Base-by-base conservation (phyloP, 2,329 filamentous ascomycete genomes). In the Setomelanomma holmii region DNA sequence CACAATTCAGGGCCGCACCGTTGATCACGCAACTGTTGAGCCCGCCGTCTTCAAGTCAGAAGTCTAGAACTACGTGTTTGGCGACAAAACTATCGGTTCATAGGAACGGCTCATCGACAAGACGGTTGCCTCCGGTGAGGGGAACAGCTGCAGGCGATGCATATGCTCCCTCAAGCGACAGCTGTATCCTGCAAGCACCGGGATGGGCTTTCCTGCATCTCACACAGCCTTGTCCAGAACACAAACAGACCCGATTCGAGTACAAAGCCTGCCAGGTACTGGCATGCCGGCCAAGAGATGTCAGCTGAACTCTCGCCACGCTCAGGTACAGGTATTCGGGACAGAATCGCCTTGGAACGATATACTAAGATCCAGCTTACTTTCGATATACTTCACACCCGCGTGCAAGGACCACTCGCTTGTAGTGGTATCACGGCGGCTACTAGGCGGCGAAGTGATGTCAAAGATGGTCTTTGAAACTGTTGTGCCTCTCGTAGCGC, bases 141-240 rank as follows among this genome's bases (percentile, higher is more conserved):
- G 40, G 33, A 40, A 30, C 14, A n/a, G 21, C 24, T 45, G 41
- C 35, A 35, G 14, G 22, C 21, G 40, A 7, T 38, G 42, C 33
- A 21, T 45, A n/a, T 24, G 6, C 45, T 38, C 16, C 42, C 27
- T 47, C 49, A 39, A 30, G 30, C 30, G 24, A 40, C 34, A 20
- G 27, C 38, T 40, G 40, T 40, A 50, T 45, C 45, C 50, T 17
- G 40, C 45, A 53, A 41, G 27, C 40, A 36, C 49, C 20, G 40
- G 42, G 45, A 39, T 49, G 22, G 17, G 30, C 35, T 49, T 42
- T 51, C 51, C 54, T 55, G 57, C 54, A 55, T 47, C 53, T 40
- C 44, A 49, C 45, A 51, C 47, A 53, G 55, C 55, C 50, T 54
- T 46, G 42, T 38, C 49, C 45, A 54, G 44, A 41, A 17, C 40